These are phyloP conservation scores for Coniferiporia sulphurascens DNA, from an alignment of 1,284 basidiomycete species.

Conservation along the genomic window DNA sequence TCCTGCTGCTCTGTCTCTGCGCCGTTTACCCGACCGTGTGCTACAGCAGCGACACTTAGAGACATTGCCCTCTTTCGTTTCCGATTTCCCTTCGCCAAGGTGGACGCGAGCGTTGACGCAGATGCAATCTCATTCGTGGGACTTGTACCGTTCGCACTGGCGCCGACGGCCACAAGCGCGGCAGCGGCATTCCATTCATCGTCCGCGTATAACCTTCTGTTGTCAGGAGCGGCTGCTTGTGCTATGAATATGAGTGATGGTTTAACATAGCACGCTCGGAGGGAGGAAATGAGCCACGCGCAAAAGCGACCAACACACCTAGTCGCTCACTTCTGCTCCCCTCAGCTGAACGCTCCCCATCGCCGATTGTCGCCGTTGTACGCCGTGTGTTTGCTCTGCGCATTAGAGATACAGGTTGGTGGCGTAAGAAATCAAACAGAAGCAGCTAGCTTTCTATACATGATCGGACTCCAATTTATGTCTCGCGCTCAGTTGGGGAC, in stretches of 20 bases:
- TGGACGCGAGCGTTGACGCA: neutral
- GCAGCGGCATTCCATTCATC: constrained; percentile 4
- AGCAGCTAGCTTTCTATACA: too few species aligned
- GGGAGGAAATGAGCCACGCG: neutral
- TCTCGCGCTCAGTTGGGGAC: too few species aligned
- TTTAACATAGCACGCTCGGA: neutral
- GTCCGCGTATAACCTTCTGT: neutral
- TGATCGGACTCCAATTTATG: too few species aligned
- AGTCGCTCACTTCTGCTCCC: neutral
- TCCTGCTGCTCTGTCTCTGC: neutral
- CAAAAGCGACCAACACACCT: neutral
- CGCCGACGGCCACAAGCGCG: constrained; percentile 1
- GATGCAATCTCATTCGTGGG: constrained; percentile 1
- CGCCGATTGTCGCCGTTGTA: neutral
- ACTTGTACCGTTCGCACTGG: neutral
- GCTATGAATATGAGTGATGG: neutral
- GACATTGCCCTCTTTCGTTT: constrained; percentile 3
- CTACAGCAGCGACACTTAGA: neutral
- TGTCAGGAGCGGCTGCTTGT: neutral
- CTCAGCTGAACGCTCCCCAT: neutral
- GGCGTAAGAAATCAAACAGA: too few species aligned
- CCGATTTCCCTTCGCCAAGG: neutral
- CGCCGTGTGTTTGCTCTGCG: neutral
- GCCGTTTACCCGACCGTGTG: neutral
- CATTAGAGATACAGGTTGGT: neutral